Base-by-base conservation (phyloP, 345 rosid genomes). In the Isatis tinctoria region DNA sequence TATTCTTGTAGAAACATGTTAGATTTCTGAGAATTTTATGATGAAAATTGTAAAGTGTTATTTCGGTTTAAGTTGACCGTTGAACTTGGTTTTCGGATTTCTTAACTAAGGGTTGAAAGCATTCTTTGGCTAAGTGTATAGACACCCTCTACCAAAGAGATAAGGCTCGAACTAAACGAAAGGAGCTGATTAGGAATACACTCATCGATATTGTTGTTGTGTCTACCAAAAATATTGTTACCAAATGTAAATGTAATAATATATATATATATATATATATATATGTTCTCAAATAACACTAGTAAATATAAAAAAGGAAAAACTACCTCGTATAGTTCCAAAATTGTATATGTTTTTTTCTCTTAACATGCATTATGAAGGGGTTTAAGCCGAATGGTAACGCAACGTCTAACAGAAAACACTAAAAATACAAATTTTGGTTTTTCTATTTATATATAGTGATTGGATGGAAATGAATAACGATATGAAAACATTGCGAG, bases 401-500 rank as follows among this genome's bases (percentile, higher is more conserved):
- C 12, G 32, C 10, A 27, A 2, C 59, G 8, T 28, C 18, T 54
- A 54, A 54, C 60, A 28, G 10, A 54, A 54, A 54, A 8, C 60
- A 54, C 8, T 10, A 28, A 18, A 26, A 28, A 4, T 28, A 54
- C 59, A 6, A 53, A 8, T 14, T 7, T 54, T 13, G 37, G 10
- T n/a, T n/a, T n/a, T n/a, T 54, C 20, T 40, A 14, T 14, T 43
- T n/a, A 22, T n/a, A 17, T 27, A 16, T 27, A 45, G 4, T 43
- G 16, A 44, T 12, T 33, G 22, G 33, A 67, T 7, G 35, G 49
- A 57, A 57, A 60, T 18, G 26, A 28, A 62, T 53, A 64, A 20
- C 2, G 22, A 49, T 35, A 45, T 40, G 6, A 8, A 74, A 74
- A 57, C 26, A 74, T 74, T 74, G 48, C 77, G 18, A 63, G 77